phyloP scores from a whole-genome alignment of 2,329 filamentous ascomycete genomes.

The Xylariaceae sp. region DNA sequence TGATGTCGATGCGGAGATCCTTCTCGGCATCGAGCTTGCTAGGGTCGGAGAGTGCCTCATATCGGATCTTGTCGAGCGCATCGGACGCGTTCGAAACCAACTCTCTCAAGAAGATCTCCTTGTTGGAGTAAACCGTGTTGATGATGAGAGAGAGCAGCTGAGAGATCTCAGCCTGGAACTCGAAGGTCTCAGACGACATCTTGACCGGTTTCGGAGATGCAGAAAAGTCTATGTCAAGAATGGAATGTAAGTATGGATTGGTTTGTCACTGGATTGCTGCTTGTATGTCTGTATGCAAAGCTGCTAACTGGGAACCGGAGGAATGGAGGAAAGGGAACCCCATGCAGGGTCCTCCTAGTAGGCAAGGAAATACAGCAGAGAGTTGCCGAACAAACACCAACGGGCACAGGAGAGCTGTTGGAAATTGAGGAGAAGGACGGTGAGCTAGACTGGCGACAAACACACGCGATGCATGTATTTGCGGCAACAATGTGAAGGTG shows the following conservation, averaged over 20 bases:
- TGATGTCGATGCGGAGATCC: slow-evolving; percentile 98
- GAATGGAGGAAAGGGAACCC: not conserved
- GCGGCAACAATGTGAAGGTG: not conserved
- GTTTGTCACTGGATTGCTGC: not conserved
- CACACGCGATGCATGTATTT: not conserved
- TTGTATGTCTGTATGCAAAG: not conserved
- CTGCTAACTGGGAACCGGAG: not conserved
- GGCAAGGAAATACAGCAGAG: too few relatives aligned
- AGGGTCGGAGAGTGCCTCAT: slow-evolving; percentile 94
- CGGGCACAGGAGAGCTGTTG: too few relatives aligned
- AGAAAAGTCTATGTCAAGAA: slow-evolving; percentile 11
- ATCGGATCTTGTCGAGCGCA: slow-evolving; percentile 99
- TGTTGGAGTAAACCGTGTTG: slow-evolving; percentile 99
- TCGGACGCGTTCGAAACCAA: slow-evolving; percentile 97
- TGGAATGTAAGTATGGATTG: not conserved
- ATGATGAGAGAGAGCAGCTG: slow-evolving; percentile 99
- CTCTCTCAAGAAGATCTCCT: slow-evolving; percentile 99
- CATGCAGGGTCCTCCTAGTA: too few relatives aligned
- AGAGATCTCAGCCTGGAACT: slow-evolving; percentile 99
- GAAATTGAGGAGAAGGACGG: too few relatives aligned
- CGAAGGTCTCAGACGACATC: slow-evolving; percentile 90
- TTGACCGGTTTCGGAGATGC: slow-evolving; percentile 10
- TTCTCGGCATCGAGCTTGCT: slow-evolving; percentile 96
- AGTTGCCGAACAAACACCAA: too few relatives aligned
- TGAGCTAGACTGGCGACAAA: too few relatives aligned